These are phyloP conservation scores for Hemileccinum impolitum DNA, from an alignment of 768 basidiomycete species.

Conservation along the genomic window DNA sequence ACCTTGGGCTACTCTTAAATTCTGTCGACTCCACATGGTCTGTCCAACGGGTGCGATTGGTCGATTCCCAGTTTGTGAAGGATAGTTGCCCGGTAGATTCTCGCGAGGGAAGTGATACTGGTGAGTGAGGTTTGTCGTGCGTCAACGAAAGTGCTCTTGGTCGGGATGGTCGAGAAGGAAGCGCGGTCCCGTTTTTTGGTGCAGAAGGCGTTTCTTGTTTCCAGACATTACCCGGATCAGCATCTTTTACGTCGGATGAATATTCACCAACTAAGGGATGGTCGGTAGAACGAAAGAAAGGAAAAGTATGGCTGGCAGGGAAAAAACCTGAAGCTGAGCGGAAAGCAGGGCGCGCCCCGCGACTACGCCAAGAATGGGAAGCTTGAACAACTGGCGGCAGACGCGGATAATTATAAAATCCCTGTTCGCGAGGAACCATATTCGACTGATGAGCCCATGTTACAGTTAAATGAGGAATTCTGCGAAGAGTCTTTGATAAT, in stretches of 20 bases:
- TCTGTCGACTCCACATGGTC: slow-evolving; percentile 13
- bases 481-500: slow-evolving; percentile 57
- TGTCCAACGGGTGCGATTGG: slow-evolving; percentile 20
- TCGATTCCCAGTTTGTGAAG: slow-evolving; percentile 26
- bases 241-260: neutral
- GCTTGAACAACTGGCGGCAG: slow-evolving; percentile 3
- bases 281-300: slow-evolving; percentile 5
- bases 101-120: slow-evolving; percentile 18
- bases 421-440: slow-evolving; percentile 15
- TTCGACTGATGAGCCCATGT: slow-evolving; percentile 75
- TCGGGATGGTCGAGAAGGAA: slow-evolving; percentile 16
- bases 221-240: slow-evolving; percentile 12
- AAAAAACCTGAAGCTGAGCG: slow-evolving; percentile 17
- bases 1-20: slow-evolving; percentile 15
- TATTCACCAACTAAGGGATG: neutral
- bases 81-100: slow-evolving; percentile 29
- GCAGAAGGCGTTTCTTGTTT: slow-evolving; percentile 2
- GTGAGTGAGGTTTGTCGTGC: slow-evolving; percentile 20
- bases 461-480: slow-evolving; percentile 66
- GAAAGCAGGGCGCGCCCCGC: neutral
- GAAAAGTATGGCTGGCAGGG: slow-evolving; percentile 16
- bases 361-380: slow-evolving; percentile 21
- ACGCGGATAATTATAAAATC: slow-evolving; percentile 10
- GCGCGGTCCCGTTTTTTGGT: neutral
- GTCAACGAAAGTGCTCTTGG: slow-evolving; percentile 31